Percentiles rank a stretch among this genome's conserved stretches.
Conservation (phyloP, 139 green algal genomes). For the Trebouxia sp. region DNA sequence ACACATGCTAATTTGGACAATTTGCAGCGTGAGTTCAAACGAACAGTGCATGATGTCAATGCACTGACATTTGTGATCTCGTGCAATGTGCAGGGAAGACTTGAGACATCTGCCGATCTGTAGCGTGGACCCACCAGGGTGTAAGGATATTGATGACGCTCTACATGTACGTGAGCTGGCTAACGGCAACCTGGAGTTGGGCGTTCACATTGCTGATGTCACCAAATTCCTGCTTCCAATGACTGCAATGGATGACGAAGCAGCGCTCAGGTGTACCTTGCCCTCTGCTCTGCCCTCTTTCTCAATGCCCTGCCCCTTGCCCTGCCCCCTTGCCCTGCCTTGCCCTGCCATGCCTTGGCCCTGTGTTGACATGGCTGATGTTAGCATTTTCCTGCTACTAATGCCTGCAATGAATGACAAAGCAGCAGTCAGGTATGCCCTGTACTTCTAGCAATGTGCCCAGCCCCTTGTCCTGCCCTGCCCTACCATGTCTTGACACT, state of each 20-base stretch:
- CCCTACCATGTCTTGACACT: too few relatives aligned
- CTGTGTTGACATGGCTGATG: too few relatives aligned
- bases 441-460: too few relatives aligned
- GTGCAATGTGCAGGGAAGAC: conserved; percentile 62
- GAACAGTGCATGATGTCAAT: not conserved
- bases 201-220: conserved; percentile 95
- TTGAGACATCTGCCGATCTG: conserved; percentile 71
- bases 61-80: too few relatives aligned
- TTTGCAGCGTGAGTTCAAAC: not conserved
- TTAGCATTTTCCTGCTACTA: too few relatives aligned
- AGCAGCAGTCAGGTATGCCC: too few relatives aligned
- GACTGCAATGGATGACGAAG: conserved; percentile 85
- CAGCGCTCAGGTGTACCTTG: conserved; percentile 46
- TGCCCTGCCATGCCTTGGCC: not conserved
- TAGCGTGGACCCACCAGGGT: conserved; percentile 86
- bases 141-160: conserved; percentile 93
- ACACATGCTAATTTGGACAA: conserved; percentile 51
- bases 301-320: not conserved
- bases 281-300: not conserved
- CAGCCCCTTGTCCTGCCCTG: too few relatives aligned
- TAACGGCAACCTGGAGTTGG: conserved; percentile 55
- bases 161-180: conserved; percentile 70
- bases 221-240: conserved; percentile 81
- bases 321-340: not conserved
- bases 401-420: too few relatives aligned